A percentile compares a stretch with the other conserved stretches of the same genome.
Evolutionary conservation across 140 eudicot genomes (phyloP).

Genomic region (Cichorium intybus): DNA sequence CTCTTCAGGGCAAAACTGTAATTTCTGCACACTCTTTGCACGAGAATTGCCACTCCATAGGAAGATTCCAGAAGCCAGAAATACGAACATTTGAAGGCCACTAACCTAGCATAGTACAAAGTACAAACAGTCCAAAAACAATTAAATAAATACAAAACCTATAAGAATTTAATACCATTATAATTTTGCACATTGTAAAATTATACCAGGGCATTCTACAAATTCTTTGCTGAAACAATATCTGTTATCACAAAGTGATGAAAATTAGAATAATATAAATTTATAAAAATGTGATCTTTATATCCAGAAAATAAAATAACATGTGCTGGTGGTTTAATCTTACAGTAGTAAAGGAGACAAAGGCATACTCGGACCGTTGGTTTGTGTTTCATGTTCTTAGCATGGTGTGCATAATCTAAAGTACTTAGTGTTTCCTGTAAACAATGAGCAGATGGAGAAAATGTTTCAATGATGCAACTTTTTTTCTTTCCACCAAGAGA

Average conservation of each 20-base stretch:
- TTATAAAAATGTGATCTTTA: too few relatives aligned
- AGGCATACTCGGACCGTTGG: too few relatives aligned
- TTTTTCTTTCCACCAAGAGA: too few relatives aligned
- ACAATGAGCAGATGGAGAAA: too few relatives aligned
- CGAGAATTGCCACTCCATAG: conserved; percentile 86
- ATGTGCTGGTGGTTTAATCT: conserved; percentile 36
- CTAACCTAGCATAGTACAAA: conserved; percentile 52
- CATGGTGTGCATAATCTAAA: too few relatives aligned
- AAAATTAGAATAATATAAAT: conserved; percentile 8
- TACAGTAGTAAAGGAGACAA: conserved; percentile 87
- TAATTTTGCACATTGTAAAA: too few relatives aligned
- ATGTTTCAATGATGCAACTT: too few relatives aligned
- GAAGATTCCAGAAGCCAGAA: conserved; percentile 95
- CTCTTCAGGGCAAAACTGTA: conserved; percentile 41
- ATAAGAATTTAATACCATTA: neutral
- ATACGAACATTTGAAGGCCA: conserved; percentile 86
- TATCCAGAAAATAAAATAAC: too few relatives aligned
- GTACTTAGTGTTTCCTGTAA: too few relatives aligned
- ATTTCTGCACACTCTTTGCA: conserved; percentile 63
- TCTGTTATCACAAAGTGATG: conserved; percentile 39
- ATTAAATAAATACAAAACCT: too few relatives aligned
- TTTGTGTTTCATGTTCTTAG: too few relatives aligned
- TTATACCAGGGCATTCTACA: conserved; percentile 96
- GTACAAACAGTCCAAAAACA: neutral
- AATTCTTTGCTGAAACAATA: conserved; percentile 95